phyloP scores from a whole-genome alignment of 108 stramenopile genomes.

The Cyclotella distinguenda region DNA sequence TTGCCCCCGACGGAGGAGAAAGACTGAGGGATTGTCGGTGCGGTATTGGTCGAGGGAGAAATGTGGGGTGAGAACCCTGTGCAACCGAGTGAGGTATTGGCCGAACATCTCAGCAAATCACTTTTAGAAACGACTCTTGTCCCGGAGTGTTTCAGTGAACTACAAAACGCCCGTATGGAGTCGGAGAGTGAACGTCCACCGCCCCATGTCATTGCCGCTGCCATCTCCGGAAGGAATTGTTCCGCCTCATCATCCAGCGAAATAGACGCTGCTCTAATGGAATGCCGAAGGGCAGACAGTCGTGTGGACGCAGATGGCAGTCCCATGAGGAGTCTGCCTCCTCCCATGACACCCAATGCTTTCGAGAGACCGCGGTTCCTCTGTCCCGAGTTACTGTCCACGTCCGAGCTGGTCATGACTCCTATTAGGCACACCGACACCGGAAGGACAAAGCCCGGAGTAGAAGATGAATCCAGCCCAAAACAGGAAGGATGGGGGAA shows the following conservation, averaged over 20 bases:
- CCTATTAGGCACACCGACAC: constrained; percentile 71
- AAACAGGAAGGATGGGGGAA: constrained; percentile 64
- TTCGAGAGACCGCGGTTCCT: constrained; percentile 13
- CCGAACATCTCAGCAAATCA: constrained; percentile 51
- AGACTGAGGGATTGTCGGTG: constrained; percentile 1
- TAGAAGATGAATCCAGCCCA: constrained; percentile 4
- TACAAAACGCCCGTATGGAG: constrained; percentile 44
- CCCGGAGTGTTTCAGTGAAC: background rate
- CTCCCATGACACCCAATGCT: constrained; percentile 57
- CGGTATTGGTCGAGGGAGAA: constrained; percentile 13
- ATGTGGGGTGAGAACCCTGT: too few relatives aligned
- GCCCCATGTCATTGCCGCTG: constrained; percentile 61
- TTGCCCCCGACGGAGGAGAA: constrained; percentile 79
- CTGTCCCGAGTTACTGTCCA: constrained; percentile 35
- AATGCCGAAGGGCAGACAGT: constrained; percentile 48
- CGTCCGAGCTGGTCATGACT: constrained; percentile 68
- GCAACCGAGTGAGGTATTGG: too few relatives aligned
- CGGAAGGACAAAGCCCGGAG: constrained; percentile 46
- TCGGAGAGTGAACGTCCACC: constrained; percentile 49
- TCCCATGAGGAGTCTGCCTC: constrained; percentile 54
- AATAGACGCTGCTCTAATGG: constrained; percentile 47
- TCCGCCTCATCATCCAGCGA: constrained; percentile 34
- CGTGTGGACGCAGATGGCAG: constrained; percentile 51
- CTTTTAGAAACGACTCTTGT: constrained; percentile 19
- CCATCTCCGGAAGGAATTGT: constrained; percentile 43